Base-by-base conservation (phyloP, 2,329 filamentous ascomycete genomes). In the Paracamarosporium sp. region DNA sequence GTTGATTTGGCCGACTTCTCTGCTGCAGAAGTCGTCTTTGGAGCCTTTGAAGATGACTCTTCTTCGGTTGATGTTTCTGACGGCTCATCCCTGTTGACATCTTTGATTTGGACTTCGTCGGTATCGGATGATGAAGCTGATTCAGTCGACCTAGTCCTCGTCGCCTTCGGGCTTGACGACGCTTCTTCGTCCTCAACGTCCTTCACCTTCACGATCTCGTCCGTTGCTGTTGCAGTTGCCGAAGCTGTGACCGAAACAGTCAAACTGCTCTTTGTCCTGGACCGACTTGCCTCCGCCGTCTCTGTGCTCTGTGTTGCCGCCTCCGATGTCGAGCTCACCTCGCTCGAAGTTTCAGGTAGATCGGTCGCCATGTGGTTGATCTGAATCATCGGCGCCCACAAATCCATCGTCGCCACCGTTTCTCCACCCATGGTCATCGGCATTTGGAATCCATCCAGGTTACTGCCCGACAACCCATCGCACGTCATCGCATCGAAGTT, bases 321-420 rank as follows among this genome's bases (percentile, higher is more conserved):
- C 20, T 24, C 24, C 28, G 13, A n/a, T 6, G 36, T 31, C 24
- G 35, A 12, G 13, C 38, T 28, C 22, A 33, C n/a, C 17, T 48
- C 46, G 15, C 40, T 30, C 6, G 17, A 31, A 1, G 48, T 51
- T n/a, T 45, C 24, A 3, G 50, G 44, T 36, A 59, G 28, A 52
- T 69, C 64, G 8, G 61, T 59, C 11, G 50, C 30, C 47, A 62
- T 53, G 40, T 61, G 64, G 51, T 63, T 59, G 13, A 69, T 58
- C 52, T 67, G 64, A 6, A 69, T 54, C 38, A 67, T 33, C 0
- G 66, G 66, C 11, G 66, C 66, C 33, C 40, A 64, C 22, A 69
- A 20, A 36, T 60, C 48, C 45, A 67, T 47, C 9, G 44, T 52
- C 9, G 50, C 43, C 3, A 64, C 33, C 22, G 59, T 57, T 20